Base-by-base conservation (phyloP, 768 basidiomycete species). In the Tylopilus sp. region DNA sequence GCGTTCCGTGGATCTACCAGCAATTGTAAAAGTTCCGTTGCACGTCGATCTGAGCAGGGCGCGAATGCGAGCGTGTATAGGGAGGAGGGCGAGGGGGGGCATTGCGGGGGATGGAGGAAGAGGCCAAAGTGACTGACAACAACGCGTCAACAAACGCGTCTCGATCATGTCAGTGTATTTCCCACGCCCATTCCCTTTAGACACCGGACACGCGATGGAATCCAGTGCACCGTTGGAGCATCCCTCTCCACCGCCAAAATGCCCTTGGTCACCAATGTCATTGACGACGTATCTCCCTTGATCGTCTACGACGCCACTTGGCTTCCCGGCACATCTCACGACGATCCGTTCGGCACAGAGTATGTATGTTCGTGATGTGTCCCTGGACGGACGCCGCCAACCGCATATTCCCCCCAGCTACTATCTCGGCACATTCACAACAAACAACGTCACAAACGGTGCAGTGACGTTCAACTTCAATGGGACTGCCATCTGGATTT, bases 11-110 rank as follows among this genome's bases (percentile, higher is more conserved):
- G 82, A 78, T 58, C 91, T 87, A 36, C 90, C 90, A 34, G 86
- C 78, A 54, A 92, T 80, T 22, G 73, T 64, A 43, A 75, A 68
- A 26, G 67, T 56, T 41, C 74, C 75, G 55, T 88, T 84, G 67
- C 80, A 87, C 0, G 85, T 87, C 16, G 87, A 74, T 43, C 90
- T 84, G 52, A 92, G 79, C 33, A 89, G 71, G 48, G 85, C 83
- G 48, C 86, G 84, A 31, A 80, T 82, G 52, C 86, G 86, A 79
- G 81, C 30, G 78, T 71, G 57, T 76, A 86, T 56, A 64, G 75
- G 66, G 75, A 74, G 60, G 45, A 73, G 60, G 54, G 70, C 52
- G 36, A 55, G 50, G 4, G 80, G 83, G 19, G 84, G 84, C 26
- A 84, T 82, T 17, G 11, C 7, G 14, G 37, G 81, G 74, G 87